Percentiles rank a stretch among this genome's conserved stretches.
phyloP scores from a whole-genome alignment of 805 yeast species.

The Lipomyces lipofer region DNA sequence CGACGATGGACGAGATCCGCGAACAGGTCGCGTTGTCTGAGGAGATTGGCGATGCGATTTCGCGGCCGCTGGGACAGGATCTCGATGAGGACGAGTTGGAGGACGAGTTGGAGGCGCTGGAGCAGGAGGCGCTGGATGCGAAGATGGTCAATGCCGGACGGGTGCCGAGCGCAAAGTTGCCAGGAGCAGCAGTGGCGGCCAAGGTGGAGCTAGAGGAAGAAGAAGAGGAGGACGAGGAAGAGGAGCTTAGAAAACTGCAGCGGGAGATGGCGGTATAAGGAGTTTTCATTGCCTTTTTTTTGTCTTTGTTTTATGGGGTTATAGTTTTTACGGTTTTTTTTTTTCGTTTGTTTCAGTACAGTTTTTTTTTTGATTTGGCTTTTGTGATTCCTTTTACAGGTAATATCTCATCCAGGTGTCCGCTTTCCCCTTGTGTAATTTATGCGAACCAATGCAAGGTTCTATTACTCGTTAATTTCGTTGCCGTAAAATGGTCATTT shows the following conservation, averaged over 20 bases:
- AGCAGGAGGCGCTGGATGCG: constrained; percentile 74
- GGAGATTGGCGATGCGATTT: constrained; percentile 93
- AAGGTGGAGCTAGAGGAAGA: constrained; percentile 31
- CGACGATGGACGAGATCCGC: constrained; percentile 96
- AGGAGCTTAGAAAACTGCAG: constrained; percentile 46
- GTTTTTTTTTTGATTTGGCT: no score
- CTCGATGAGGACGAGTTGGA: constrained; percentile 80
- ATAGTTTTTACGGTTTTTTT: no score
- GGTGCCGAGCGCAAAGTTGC: constrained; percentile 35
- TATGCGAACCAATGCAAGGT: no score
- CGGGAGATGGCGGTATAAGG: constrained; percentile 46
- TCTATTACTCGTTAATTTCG: no score
- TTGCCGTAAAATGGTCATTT: not conserved
- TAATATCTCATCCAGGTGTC: no score
- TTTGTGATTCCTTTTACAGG: no score
- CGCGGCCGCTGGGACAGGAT: constrained; percentile 78
- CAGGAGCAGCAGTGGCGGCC: constrained; percentile 36
- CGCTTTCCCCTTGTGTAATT: no score
- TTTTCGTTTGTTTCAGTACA: no score
- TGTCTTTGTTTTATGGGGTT: not conserved
- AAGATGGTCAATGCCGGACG: constrained; percentile 45
- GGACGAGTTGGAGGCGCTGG: constrained; percentile 86
- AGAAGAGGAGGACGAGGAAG: constrained; percentile 47
- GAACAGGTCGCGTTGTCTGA: constrained; percentile 95
- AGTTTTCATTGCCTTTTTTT: not conserved